A percentile compares a stretch with the other conserved stretches of the same genome.
Conservation (phyloP, 1,139 yeast species). For the Pichia sp. region DNA sequence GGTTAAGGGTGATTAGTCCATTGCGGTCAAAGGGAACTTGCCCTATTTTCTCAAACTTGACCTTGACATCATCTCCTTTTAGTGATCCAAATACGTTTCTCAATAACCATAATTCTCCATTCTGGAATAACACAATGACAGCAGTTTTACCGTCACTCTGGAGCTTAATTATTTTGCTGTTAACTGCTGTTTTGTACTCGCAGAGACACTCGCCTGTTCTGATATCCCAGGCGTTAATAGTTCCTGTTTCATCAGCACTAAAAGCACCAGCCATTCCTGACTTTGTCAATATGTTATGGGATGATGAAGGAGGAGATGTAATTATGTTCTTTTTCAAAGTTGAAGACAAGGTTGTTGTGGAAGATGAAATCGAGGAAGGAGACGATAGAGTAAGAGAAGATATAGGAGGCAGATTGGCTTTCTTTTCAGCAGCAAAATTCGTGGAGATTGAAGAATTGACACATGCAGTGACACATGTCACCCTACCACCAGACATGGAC, state of each 20-base stretch:
- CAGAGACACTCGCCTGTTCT: constrained; percentile 19
- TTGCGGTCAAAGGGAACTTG: constrained; percentile 10
- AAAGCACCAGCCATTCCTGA: constrained; percentile 34
- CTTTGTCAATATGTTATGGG: constrained; percentile 22
- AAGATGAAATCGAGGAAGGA: neutral
- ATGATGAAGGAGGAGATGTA: constrained; percentile 2
- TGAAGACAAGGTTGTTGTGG: neutral
- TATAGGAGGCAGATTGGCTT: neutral
- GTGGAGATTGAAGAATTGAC: constrained; percentile 8
- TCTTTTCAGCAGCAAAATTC: neutral
- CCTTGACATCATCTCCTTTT: constrained; percentile 9
- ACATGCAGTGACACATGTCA: constrained; percentile 35
- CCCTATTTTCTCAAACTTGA: constrained; percentile 14
- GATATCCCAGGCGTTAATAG: constrained; percentile 36
- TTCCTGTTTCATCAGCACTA: constrained; percentile 41
- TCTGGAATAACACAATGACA: constrained; percentile 21
- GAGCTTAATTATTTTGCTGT: constrained; percentile 21
- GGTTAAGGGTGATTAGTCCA: neutral
- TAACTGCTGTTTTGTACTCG: constrained; percentile 4
- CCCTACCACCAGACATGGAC: constrained; percentile 31
- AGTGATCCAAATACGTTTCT: constrained; percentile 18
- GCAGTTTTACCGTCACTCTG: constrained; percentile 28
- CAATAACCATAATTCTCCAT: constrained; percentile 24
- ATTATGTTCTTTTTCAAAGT: neutral
- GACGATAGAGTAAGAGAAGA: constrained; percentile 2